Evolutionary conservation across 73 alveolate genomes (phyloP).

Genomic region (Uronychia binucleata): DNA sequence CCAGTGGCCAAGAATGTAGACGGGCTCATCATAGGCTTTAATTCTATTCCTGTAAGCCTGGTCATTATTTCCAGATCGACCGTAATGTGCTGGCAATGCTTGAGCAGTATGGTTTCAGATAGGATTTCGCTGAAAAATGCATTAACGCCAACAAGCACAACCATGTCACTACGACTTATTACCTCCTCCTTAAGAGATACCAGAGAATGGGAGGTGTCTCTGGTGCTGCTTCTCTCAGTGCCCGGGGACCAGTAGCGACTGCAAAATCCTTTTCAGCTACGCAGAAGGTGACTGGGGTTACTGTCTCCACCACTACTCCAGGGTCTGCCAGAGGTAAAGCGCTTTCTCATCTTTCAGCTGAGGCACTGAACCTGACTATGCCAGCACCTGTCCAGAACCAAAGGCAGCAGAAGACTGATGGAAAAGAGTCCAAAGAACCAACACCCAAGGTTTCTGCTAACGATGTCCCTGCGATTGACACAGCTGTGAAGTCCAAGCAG

Average conservation of each 20-base stretch:
- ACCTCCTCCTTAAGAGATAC: constrained; percentile 61
- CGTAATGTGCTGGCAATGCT: constrained; percentile 6
- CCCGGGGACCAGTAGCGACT: not conserved
- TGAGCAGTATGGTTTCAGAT: constrained; percentile 49
- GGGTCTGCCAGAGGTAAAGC: not conserved
- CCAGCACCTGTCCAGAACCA: too few species aligned
- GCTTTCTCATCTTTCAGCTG: too few species aligned
- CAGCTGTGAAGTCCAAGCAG: not conserved
- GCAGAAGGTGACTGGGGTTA: not conserved
- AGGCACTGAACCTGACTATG: too few species aligned
- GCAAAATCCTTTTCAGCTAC: not conserved
- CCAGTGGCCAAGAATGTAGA: constrained; percentile 37
- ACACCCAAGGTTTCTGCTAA: not conserved
- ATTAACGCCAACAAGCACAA: constrained; percentile 62
- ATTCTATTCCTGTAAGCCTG: constrained; percentile 73
- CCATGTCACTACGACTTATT: constrained; percentile 72
- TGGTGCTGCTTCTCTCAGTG: not conserved
- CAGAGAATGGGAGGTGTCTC: constrained; percentile 17
- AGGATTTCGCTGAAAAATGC: constrained; percentile 63
- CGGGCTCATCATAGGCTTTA: constrained; percentile 83
- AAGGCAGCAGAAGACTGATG: not conserved
- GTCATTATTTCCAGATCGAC: not conserved
- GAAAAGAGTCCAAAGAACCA: not conserved
- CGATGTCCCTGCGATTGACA: not conserved
- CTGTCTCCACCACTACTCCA: not conserved